Evolutionary conservation across 129 eudicot species (phyloP).

Genomic region (Flaveria trinervia): DNA sequence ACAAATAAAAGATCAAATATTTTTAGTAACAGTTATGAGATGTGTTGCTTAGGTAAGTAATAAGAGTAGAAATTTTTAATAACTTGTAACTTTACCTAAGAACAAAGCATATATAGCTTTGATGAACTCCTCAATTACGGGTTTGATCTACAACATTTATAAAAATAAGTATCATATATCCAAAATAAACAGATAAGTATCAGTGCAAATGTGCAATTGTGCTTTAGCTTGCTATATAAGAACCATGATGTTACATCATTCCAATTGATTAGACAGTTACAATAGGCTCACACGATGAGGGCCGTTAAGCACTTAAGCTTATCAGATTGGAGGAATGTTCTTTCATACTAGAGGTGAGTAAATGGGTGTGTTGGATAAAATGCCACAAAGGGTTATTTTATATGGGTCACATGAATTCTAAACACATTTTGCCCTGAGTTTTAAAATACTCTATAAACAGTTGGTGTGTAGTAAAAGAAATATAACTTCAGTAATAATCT

Average conservation of each 20-base stretch:
- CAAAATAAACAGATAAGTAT: conserved; percentile 15
- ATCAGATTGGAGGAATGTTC: not conserved
- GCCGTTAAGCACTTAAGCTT: not conserved
- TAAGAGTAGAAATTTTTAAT: not conserved
- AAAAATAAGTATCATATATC: conserved; percentile 19
- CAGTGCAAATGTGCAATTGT: conserved; percentile 2
- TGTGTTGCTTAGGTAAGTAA: conserved; percentile 13
- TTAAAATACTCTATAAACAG: not conserved
- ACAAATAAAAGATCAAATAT: not conserved
- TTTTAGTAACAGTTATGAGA: conserved; percentile 10
- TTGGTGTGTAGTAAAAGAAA: not conserved
- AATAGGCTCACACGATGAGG: not conserved
- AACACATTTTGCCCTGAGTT: not conserved
- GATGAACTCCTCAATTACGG: conserved; percentile 85
- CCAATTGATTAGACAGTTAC: no score
- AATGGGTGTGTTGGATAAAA: not conserved
- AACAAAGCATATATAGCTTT: conserved; percentile 60
- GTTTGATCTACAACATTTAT: conserved; percentile 56
- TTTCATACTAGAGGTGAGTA: not conserved
- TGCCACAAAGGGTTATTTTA: not conserved
- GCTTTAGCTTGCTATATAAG: conserved; percentile 11
- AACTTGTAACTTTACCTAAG: conserved; percentile 48
- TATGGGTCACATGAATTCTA: not conserved
- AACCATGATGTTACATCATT: conserved; percentile 12
- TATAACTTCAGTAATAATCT: not conserved